Conservation (phyloP, 2,329 filamentous ascomycete genomes). For the Mariannaea sp. region DNA sequence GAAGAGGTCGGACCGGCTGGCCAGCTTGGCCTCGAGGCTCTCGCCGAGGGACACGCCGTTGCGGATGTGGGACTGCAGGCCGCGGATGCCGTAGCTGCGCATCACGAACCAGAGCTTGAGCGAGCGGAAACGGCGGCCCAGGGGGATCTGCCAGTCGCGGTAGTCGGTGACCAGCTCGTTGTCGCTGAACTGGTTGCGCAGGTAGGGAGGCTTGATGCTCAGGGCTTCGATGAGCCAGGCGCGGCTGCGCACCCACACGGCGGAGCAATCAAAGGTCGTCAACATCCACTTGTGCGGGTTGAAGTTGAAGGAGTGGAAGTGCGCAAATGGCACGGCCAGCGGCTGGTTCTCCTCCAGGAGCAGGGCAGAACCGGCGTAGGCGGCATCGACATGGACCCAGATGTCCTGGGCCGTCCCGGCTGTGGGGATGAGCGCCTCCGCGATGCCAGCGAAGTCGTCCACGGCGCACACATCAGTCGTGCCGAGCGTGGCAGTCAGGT, state of each 20-base stretch:
- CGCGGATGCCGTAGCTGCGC: conserved; percentile 77
- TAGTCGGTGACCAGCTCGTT: conserved; percentile 89
- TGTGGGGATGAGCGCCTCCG: conserved; percentile 47
- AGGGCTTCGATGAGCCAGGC: conserved; percentile 79
- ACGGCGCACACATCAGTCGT: conserved; percentile 88
- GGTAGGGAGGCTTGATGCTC: conserved; percentile 78
- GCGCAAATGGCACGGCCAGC: conserved; percentile 62
- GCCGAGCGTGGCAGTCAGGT: conserved; percentile 80
- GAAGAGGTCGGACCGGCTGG: conserved; percentile 70
- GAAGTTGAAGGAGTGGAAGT: conserved; percentile 88
- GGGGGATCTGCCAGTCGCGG: conserved; percentile 95
- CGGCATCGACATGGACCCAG: conserved; percentile 94
- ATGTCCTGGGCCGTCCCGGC: conserved; percentile 54
- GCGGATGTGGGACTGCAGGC: conserved; percentile 74
- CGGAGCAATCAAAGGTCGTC: conserved; percentile 87
- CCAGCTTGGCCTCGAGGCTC: conserved; percentile 66
- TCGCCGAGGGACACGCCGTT: conserved; percentile 72
- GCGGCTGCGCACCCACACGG: conserved; percentile 78
- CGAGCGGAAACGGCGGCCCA: conserved; percentile 84
- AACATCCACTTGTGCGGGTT: conserved; percentile 99
- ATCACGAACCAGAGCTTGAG: conserved; percentile 97
- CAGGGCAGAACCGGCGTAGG: conserved; percentile 86
- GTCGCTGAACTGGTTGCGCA: conserved; percentile 80
- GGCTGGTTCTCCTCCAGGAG: conserved; percentile 80
- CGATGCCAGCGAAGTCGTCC: conserved; percentile 78